phyloP scores from a whole-genome alignment of 345 rosid genomes.

The Erysimum cheiranthoides region DNA sequence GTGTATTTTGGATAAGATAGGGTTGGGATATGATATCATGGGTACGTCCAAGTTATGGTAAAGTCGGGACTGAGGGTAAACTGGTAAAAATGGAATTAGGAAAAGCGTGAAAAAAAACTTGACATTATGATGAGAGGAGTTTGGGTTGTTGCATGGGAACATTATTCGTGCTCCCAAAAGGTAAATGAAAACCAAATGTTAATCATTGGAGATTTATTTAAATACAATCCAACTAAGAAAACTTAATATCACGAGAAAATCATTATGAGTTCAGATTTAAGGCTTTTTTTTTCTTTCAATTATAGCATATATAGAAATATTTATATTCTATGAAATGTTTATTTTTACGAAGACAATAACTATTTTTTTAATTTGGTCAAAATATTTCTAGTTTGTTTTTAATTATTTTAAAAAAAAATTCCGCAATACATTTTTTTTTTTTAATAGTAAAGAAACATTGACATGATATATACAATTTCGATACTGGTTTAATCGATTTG shows the following conservation, averaged over 20 bases:
- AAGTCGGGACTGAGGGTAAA: background rate
- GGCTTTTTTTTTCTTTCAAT: background rate
- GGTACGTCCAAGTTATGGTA: slow-evolving; percentile 4
- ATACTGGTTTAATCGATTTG: background rate
- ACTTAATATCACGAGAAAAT: background rate
- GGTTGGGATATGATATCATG: slow-evolving; percentile 6
- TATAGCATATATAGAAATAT: background rate
- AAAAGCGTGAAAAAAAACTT: slow-evolving; percentile 31
- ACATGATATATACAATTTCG: background rate
- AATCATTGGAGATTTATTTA: slow-evolving; percentile 32
- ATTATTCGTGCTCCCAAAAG: slow-evolving; percentile 58
- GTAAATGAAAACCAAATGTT: slow-evolving; percentile 18
- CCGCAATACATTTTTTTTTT: too few species aligned
- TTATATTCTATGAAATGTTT: background rate
- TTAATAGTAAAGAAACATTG: background rate
- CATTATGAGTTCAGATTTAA: background rate
- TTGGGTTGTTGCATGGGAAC: slow-evolving; percentile 54
- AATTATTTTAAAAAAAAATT: too few species aligned
- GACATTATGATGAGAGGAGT: slow-evolving; percentile 59
- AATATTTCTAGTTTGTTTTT: too few species aligned
- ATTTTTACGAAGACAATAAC: background rate
- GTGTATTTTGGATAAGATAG: background rate
- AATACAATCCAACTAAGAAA: slow-evolving; percentile 8
- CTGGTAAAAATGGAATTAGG: background rate
- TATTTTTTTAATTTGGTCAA: background rate